Evolutionary conservation across 139 green algal genomes (phyloP), one percentile per base, ranked within the genome.

Genomic region (Tetradesmus obliquus): DNA sequence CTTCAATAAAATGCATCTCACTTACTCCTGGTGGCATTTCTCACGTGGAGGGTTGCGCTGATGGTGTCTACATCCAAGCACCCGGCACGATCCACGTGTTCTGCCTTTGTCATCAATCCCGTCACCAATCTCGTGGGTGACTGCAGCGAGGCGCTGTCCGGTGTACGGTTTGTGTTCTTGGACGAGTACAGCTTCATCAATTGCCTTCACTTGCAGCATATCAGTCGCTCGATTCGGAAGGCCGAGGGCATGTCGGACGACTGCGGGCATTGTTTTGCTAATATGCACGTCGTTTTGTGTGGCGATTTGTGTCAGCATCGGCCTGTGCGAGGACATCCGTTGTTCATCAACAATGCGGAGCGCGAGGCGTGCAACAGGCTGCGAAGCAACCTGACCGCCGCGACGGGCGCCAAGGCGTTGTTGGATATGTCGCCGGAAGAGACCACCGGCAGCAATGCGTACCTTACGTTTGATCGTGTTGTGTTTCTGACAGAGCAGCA

Each of bases 131-230:
- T 7, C 13, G 80, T 62, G 2, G 51, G 45, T 32, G 80, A 86
- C 4, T 58, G 80, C 20, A 55, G 53, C 13, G 15, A 60, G 55
- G 20, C 69, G 5, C 6, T 86, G 45, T 8, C 22, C n/a, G 80
- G 80, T 7, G 20, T 62, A 3, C 45, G 80, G 4, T 86, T 86
- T 32, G 80, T 86, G 9, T 86, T 86, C 4, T 32, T 86, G 51
- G 80, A 86, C 13, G 80, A 86, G 51, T 86, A 86, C 17, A 86
- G 80, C 51, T 86, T 86, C 51, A 86, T 86, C 10, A 24, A 60
- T 24, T 60, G 45, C 62, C 5, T 7, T 8, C 80, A 86, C 6
- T 24, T 86, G 80, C 5, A 51, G 3, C 13, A 60, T 15, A 86
- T 86, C 51, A 86, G 51, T 6, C 3, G 22, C 0, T 62, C 80